Evolutionary conservation across 2,329 filamentous ascomycete genomes (phyloP).

Genomic region (Capronia epimyces): DNA sequence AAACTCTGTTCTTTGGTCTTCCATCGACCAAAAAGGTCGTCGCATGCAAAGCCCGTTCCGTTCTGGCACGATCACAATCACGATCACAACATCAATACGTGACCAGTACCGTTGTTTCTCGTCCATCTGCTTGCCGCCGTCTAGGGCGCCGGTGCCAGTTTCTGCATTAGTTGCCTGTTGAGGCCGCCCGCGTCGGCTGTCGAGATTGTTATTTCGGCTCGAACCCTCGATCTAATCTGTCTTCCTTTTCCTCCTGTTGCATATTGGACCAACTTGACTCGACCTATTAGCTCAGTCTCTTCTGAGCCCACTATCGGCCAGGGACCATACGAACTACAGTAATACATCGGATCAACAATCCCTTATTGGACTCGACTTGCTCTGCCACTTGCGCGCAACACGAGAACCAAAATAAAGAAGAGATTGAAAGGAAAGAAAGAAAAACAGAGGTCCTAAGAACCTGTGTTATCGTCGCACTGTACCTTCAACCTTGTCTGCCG

Average conservation of each 20-base stretch:
- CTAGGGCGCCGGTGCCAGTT: background rate
- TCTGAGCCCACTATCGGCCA: background rate
- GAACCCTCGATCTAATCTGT: background rate
- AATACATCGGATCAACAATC: background rate
- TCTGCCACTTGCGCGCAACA: background rate
- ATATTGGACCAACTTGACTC: background rate
- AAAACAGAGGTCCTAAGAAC: background rate
- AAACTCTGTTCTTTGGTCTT: background rate
- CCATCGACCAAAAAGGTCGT: background rate
- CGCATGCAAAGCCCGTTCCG: background rate
- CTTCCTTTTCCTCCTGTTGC: background rate
- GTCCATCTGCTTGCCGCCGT: background rate
- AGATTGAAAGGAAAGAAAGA: background rate
- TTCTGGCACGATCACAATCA: background rate
- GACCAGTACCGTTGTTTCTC: background rate
- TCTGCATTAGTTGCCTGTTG: too few relatives aligned
- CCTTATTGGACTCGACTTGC: background rate
- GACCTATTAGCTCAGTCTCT: background rate
- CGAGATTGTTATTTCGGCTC: background rate
- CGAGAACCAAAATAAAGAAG: background rate
- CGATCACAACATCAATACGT: background rate
- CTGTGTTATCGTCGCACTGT: slow-evolving; percentile 11
- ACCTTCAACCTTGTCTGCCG: slow-evolving; percentile 9
- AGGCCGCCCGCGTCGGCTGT: background rate
- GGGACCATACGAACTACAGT: background rate